Evolutionary conservation across 23 red algal species (phyloP).

Genomic region (Gracilariopsis chorda): DNA sequence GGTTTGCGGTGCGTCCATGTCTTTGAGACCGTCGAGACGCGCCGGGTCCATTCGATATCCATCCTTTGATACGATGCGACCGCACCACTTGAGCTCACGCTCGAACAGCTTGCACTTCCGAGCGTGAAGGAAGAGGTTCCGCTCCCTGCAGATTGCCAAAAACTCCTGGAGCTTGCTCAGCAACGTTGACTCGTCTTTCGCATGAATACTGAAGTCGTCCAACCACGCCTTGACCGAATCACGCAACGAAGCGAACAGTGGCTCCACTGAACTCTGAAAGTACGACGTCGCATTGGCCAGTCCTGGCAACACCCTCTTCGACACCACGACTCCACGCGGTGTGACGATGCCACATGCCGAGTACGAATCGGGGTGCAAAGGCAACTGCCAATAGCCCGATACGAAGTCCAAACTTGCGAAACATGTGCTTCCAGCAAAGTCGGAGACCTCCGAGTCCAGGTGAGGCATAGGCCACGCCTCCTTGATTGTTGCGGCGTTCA

Average conservation of each 20-base stretch:
- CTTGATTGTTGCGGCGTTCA: conserved; percentile 14
- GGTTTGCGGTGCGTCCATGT: conserved; percentile 13
- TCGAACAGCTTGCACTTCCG: not conserved
- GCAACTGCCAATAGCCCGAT: conserved; percentile 17
- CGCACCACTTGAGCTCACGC: conserved; percentile 26
- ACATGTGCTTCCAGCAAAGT: conserved; percentile 15
- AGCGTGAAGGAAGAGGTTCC: not conserved
- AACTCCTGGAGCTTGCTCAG: not conserved
- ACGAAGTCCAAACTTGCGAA: conserved; percentile 36
- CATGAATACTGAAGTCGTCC: conserved; percentile 27
- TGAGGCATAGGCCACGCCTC: conserved; percentile 36
- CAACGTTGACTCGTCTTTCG: not conserved
- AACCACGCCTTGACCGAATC: conserved; percentile 38
- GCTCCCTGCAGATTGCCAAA: not conserved
- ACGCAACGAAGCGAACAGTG: not conserved
- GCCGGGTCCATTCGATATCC: conserved; percentile 7
- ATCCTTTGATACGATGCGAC: not conserved
- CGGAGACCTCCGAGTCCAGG: conserved; percentile 19
- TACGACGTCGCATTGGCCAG: conserved; percentile 5
- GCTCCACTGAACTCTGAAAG: conserved; percentile 2
- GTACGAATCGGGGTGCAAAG: conserved; percentile 20
- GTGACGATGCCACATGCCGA: not conserved
- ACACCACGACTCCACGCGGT: not conserved
- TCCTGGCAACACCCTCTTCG: not conserved
- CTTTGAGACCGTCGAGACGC: not conserved